Evolutionary conservation across 257 asterid species (phyloP), one percentile per base, ranked within the genome.

Genomic region (Plantago elongata): DNA sequence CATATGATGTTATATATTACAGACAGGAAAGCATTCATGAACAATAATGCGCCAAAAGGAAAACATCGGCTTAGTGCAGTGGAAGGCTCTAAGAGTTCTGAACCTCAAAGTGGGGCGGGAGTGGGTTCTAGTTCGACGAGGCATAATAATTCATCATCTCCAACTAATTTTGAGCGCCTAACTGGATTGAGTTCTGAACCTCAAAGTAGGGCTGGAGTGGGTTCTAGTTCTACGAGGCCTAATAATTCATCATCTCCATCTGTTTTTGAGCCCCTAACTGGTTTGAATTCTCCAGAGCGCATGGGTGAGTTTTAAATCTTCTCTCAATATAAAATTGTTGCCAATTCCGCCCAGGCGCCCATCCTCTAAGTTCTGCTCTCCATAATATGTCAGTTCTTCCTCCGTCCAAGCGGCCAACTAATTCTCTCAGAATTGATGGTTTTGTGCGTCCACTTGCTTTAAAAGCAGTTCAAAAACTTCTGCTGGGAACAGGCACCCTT

Each of bases 361-460:
- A 29, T 27, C 44, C 15, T 47, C 68, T 57, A 40, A 74, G 62
- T 61, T 29, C 9, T 60, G 37, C 67, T 54, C 48, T 52, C 40
- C 17, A 14, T 60, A 34, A 69, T 65, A 34, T 17, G 30, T 69
- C 87, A 89, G 97, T 89, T 66, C 95, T 95, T 40, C 88, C 90
- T 45, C 72, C 97, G 37, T 44, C 83, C 7, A 81, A 70, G 69
- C 75, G 81, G 49, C 80, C 90, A 1, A 90, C 81, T 16, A 77
- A 77, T 72, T 77, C 97, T 75, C 88, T 90, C 52, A 81, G 87
- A 69, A 83, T 90, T 60, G 96, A 90, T 74, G 79, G 72, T 9
- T 90, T 90, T 75, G 29, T 90, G 67, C 97, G 97, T 57, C 97
- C 97, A 63, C 84, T 90, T 57, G 84, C 97, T 18, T 64, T 87